Evolutionary conservation across 768 basidiomycete species (phyloP).

Genomic region (Auricularia auricula-judae): DNA sequence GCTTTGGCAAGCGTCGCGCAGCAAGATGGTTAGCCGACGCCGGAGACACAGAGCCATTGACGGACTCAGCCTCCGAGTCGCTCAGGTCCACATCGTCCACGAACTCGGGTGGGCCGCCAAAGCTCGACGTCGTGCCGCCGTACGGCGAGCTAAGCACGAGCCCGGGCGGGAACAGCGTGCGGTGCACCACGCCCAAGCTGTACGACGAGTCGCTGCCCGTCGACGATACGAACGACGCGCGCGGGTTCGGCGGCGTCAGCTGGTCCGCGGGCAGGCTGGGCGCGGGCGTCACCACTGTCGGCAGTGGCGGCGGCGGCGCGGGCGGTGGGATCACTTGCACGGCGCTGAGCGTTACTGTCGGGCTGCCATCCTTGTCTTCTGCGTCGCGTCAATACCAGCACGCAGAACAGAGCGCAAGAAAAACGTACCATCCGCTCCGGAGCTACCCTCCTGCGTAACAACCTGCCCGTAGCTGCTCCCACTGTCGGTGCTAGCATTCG

Average conservation of each 20-base stretch:
- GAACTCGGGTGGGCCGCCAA: background rate
- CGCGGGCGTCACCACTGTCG: background rate
- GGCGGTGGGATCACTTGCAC: background rate
- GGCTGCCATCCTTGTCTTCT: background rate
- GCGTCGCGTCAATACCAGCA: too few species aligned
- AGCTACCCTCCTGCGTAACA: background rate
- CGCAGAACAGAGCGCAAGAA: too few species aligned
- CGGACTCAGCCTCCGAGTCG: constrained; percentile 41
- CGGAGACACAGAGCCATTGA: constrained; percentile 18
- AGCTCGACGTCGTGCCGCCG: background rate
- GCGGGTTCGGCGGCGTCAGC: background rate
- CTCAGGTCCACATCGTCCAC: constrained; percentile 12
- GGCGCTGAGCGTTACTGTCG: background rate
- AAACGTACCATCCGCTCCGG: too few species aligned
- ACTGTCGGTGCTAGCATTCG: background rate
- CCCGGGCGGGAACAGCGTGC: background rate
- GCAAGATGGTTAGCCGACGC: constrained; percentile 37
- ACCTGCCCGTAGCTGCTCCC: background rate
- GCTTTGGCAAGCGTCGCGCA: constrained; percentile 52
- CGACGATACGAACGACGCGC: background rate
- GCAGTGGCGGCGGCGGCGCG: background rate
- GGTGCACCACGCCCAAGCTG: background rate
- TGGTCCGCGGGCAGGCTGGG: background rate
- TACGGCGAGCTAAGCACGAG: background rate
- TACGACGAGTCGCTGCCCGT: background rate